Base-by-base conservation (phyloP, 169 alveolate genomes). In the Ophryocystis elektroscirrha region DNA sequence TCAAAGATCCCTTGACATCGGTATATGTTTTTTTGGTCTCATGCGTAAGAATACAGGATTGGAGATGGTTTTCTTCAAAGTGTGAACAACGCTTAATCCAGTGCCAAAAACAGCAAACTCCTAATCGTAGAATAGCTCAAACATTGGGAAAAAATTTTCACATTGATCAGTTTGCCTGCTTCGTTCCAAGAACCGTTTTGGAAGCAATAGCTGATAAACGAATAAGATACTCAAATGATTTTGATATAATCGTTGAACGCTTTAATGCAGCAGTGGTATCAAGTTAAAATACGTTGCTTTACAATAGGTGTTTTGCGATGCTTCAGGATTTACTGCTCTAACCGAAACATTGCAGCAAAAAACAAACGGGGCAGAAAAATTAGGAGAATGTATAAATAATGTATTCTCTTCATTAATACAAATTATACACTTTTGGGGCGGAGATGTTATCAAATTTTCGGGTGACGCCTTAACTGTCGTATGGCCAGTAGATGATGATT, bases 401-500 rank as follows among this genome's bases (percentile, higher is more conserved):
- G 65, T 70, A 41, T 70, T 70, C 41, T 63, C 74, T 45, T 58
- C 56, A 39, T 41, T 70, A 19, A 65, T 70, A 16, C 60, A 65
- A 39, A 61, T 61, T 27, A 65, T 70, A 7, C 65, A 62, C 41
- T 58, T 48, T 44, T 70, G 75, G 73, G 85, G 82, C 7, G 85
- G 82, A 0, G 85, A 72, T 46, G 64, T 76, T 26, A 63, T 75
- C 65, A 75, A 75, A 48, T 76, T 76, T 57, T 63, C 71, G 41
- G 85, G 85, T 5, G 80, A 59, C 39, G 85, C 81, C 9, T 45
- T 76, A 49, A 68, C 73, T 23, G 73, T 71, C 20, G 74, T 76
- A 25, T 76, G 82, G 82, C 80, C 82, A n/a, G 81, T 73, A 1
- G 79, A 70, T 44, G 85, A 68, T 27, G 74, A 58, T 18, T 53